Base-by-base conservation (phyloP, 1,284 basidiomycete species). In the Trametes versicolor region DNA sequence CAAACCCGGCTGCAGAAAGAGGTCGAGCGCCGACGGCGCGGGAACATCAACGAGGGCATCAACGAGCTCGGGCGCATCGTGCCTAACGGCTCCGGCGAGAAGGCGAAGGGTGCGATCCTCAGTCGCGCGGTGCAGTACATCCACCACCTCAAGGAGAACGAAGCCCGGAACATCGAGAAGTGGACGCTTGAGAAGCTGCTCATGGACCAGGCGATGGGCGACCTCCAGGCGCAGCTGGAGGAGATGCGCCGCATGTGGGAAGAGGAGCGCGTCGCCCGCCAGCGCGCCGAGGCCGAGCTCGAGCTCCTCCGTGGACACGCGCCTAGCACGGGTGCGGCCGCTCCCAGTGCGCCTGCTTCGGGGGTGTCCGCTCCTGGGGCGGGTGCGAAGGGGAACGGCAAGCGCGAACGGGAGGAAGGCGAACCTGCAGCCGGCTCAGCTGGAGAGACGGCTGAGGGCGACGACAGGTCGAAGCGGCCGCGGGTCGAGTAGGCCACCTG, bases 11-110 rank as follows among this genome's bases (percentile, higher is more conserved):
- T 64, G 60, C 75, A 97, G 95, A 98, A 98, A 92, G 97, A 98
- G 79, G 97, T 98, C 13, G 97, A 99, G 79, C 92, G 96, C 63
- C 87, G 96, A 50, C 90, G 97, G 57, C 85, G 97, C 62, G 94
- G 95, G 21, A 96, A 96, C 73, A 98, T 99, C 81, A 97, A 97
- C 77, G 94, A 97, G 66, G 96, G 96, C 0, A 98, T 99, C 81
- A 95, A 93, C 75, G 93, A 96, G 75, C 89, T 99, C 27, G 92
- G 93, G 1, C 86, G 91, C 9, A 95, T 97, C 71, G 92, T 98
- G 2, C 96, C 96, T 8, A 92, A 90, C 68, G 92, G 91, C 50
- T 90, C 92, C 0, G 93, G 93, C 55, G 94, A 96, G 77, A 95
- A 96, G 73, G 90, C 91, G 60, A 97, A 97, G 75, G 93, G 94